phyloP scores from a whole-genome alignment of 1,139 yeast species.

The Zygosaccharomyces sapae region DNA sequence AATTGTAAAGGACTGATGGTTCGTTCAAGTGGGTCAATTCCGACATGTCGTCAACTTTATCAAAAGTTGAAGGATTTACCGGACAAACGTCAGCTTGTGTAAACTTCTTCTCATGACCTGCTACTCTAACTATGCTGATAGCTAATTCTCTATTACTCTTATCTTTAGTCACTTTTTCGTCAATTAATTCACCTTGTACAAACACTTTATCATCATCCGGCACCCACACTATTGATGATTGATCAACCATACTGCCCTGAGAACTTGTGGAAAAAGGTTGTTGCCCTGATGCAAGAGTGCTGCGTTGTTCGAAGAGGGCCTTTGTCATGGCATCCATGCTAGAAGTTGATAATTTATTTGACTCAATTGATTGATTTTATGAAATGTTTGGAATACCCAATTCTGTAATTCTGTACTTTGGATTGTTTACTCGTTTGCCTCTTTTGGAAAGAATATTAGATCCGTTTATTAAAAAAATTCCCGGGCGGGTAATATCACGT shows the following conservation, averaged over 20 bases:
- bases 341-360: neutral
- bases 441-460: conserved; percentile 8
- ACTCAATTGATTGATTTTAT: conserved; percentile 4
- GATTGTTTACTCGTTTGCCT: conserved; percentile 6
- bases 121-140: conserved; percentile 14
- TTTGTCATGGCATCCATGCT: conserved; percentile 6
- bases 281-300: conserved; percentile 1
- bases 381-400: conserved; percentile 1
- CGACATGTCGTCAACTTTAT: conserved; percentile 92
- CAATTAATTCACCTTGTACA: conserved; percentile 59
- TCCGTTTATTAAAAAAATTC: neutral
- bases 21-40: conserved; percentile 91
- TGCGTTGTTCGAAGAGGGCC: conserved; percentile 5
- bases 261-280: conserved; percentile 3
- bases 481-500: too few species aligned
- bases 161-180: conserved; percentile 20
- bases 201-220: conserved; percentile 66
- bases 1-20: conserved; percentile 84
- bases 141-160: conserved; percentile 23
- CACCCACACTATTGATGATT: conserved; percentile 65
- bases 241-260: conserved; percentile 10
- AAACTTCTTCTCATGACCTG: conserved; percentile 40
- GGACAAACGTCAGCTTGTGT: conserved; percentile 48
- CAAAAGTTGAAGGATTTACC: conserved; percentile 88
- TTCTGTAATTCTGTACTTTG: neutral